Evolutionary conservation across 495 filamentous ascomycete genomes (phyloP).

Genomic region (Hypomontagnella submonticulosa): DNA sequence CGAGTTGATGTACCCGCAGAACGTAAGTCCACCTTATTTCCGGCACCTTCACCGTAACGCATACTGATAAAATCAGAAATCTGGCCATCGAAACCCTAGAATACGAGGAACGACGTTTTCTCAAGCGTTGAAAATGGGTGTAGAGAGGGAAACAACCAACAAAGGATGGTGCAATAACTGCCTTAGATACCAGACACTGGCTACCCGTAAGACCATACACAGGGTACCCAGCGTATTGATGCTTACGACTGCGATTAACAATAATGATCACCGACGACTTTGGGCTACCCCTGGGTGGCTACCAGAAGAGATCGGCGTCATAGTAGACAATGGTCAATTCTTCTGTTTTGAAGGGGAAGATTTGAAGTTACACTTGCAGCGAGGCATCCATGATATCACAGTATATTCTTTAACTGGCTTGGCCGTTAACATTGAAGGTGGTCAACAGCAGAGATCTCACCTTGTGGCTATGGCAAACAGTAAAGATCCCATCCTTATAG

Average conservation of each 20-base stretch:
- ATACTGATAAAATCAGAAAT: conserved; percentile 50
- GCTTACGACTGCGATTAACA: conserved; percentile 81
- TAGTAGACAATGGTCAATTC: conserved; percentile 82
- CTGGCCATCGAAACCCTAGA: conserved; percentile 60
- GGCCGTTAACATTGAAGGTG: conserved; percentile 86
- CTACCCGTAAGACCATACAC: conserved; percentile 80
- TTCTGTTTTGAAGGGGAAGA: conserved; percentile 93
- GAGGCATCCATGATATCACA: conserved; percentile 72
- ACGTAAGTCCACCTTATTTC: conserved; percentile 50
- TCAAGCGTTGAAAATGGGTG: conserved; percentile 83
- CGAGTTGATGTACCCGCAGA: conserved; percentile 83
- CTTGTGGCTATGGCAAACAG: conserved; percentile 90
- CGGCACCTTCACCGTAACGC: conserved; percentile 25
- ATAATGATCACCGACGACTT: conserved; percentile 74
- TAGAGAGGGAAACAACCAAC: conserved; percentile 82
- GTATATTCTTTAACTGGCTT: conserved; percentile 94
- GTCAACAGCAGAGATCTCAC: conserved; percentile 85
- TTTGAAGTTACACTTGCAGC: conserved; percentile 72
- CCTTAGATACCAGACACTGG: conserved; percentile 82
- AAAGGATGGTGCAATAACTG: conserved; percentile 93
- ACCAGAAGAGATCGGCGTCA: conserved; percentile 89
- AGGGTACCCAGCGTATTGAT: conserved; percentile 83
- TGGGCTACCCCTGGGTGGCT: conserved; percentile 92
- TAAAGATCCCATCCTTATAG: conserved; percentile 46
- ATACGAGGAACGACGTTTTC: conserved; percentile 74